phyloP scores from a whole-genome alignment of 257 asterid species.

The Primulina tabacum region DNA sequence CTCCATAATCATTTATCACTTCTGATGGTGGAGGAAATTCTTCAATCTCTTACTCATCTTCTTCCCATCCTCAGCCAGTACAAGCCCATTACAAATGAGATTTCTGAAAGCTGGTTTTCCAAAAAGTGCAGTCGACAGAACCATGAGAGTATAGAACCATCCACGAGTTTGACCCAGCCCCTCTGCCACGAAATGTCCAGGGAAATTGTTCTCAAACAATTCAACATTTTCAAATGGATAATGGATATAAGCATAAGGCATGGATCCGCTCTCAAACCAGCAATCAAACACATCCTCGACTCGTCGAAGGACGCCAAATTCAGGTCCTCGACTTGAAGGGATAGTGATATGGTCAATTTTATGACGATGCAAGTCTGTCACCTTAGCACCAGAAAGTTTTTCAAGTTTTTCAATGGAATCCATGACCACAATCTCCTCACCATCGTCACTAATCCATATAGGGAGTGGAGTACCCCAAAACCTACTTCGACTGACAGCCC shows the following conservation, averaged over 20 bases:
- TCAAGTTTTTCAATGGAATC: slow-evolving; percentile 83
- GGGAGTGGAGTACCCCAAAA: slow-evolving; percentile 99
- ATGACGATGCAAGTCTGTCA: slow-evolving; percentile 92
- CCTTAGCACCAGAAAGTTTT: slow-evolving; percentile 78
- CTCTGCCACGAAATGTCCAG: slow-evolving; percentile 98
- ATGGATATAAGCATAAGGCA: slow-evolving; percentile 98
- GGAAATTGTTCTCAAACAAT: slow-evolving; percentile 87
- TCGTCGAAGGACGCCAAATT: slow-evolving; percentile 79
- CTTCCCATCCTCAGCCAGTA: slow-evolving; percentile 96
- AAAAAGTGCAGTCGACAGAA: slow-evolving; percentile 90
- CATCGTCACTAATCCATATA: slow-evolving; percentile 88
- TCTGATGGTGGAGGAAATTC: slow-evolving; percentile 93
- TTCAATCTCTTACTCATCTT: slow-evolving; percentile 95
- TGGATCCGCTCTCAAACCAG: slow-evolving; percentile 99
- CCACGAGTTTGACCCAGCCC: slow-evolving; percentile 99
- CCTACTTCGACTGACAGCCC: slow-evolving; percentile 99
- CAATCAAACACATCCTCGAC: slow-evolving; percentile 99
- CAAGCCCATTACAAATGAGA: slow-evolving; percentile 98
- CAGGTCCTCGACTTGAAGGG: slow-evolving; percentile 79
- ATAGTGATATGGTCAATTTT: slow-evolving; percentile 91
- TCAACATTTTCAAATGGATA: slow-evolving; percentile 93
- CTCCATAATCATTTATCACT: slow-evolving; percentile 92
- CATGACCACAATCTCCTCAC: slow-evolving; percentile 76
- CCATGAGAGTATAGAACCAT: slow-evolving; percentile 99
- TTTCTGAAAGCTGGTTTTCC: slow-evolving; percentile 96